Base-by-base conservation (phyloP, 495 filamentous ascomycete genomes). In the Cladorrhinum samala region DNA sequence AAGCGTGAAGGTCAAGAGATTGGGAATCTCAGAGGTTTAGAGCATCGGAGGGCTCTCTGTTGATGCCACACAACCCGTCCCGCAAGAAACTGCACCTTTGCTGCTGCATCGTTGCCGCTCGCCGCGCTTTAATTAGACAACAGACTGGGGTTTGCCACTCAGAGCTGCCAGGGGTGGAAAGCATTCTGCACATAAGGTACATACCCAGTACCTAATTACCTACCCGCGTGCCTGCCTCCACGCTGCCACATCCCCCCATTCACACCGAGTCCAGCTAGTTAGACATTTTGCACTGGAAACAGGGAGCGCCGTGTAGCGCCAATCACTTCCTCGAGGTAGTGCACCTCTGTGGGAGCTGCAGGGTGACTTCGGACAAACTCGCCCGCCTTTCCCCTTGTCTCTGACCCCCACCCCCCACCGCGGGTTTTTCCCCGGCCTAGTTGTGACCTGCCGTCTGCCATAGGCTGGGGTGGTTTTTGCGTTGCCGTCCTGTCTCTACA, bases 381-480 rank as follows among this genome's bases (percentile, higher is more conserved):
- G 52, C n/a, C n/a, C n/a, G n/a, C n/a, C n/a, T n/a, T n/a, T 41
- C 24, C 33, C 23, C 42, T 57, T 53, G 25, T 27, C 54, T 27
- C 54, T 58, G 46, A 51, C 59, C 49, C 55, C 59, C 52, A 60
- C 58, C 59, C 49, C 55, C 59, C 52, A 60, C 58, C 42, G 48
- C 53, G 53, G 54, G 54, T 44, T 42, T 30, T 49, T 47, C 25
- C 52, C 45, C 48, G 49, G 38, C 33, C 41, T 60, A 42, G 52
- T 39, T 50, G 57, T 50, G 37, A 46, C 25, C 44, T 38, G 42
- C 40, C 49, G 45, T 57, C 55, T 65, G 57, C 49, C 63, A 65
- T 30, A 49, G 59, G 54, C 61, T 67, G 66, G 56, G 52, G 61
- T 59, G n/a, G n/a, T n/a, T 55, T 60, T 66, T 68, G 68, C 77